These are phyloP conservation scores for Exophiala oligosperma DNA, from an alignment of 2,329 filamentous ascomycete genomes.

Conservation along the genomic window DNA sequence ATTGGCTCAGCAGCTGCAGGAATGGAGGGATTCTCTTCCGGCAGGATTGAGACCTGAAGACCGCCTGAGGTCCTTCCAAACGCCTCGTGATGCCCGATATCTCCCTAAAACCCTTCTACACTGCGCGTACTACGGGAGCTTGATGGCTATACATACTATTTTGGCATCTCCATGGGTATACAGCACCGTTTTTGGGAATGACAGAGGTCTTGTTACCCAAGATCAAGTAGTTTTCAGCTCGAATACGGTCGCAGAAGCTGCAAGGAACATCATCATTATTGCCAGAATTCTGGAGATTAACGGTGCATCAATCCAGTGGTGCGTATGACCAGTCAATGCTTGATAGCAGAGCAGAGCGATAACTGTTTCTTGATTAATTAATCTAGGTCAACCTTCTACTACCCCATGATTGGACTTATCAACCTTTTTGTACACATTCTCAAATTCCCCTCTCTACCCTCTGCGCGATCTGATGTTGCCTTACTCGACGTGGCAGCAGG, in stretches of 20 bases:
- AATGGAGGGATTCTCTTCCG: not conserved
- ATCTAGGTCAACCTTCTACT: not conserved
- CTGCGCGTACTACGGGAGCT: not conserved
- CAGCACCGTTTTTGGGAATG: not conserved
- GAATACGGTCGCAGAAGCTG: not conserved
- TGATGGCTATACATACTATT: not conserved
- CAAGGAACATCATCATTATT: not conserved
- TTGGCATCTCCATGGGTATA: not conserved
- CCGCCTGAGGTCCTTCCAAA: not conserved
- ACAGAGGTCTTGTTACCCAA: not conserved
- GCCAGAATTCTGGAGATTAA: not conserved
- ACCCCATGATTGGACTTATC: not conserved
- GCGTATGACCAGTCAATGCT: not conserved
- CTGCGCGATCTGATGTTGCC: not conserved
- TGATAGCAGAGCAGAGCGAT: not conserved
- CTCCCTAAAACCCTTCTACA: not conserved
- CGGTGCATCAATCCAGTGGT: not conserved
- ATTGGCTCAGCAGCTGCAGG: not conserved
- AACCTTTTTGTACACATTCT: conserved; percentile 1
- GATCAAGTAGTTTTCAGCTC: not conserved
- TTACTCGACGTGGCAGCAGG: not conserved
- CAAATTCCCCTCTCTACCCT: not conserved
- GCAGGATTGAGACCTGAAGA: not conserved
- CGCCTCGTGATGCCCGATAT: not conserved
- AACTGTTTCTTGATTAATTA: not conserved